Evolutionary conservation across 2,329 filamentous ascomycete species (phyloP).

Genomic region (Seiridium unicorne): DNA sequence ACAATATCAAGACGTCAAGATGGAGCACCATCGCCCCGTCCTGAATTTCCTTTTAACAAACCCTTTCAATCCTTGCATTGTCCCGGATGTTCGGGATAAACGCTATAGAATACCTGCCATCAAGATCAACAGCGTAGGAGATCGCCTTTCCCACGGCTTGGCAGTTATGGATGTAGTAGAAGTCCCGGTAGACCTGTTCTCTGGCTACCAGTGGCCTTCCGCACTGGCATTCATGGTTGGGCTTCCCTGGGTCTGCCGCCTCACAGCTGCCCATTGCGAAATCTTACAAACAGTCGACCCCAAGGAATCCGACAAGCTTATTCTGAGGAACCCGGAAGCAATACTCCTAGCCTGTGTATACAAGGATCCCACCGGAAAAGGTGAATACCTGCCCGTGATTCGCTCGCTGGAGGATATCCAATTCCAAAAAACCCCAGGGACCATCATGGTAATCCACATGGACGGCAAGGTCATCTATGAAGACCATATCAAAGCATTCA

Average conservation of each 20-base stretch:
- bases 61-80: neutral
- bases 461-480: neutral
- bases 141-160: too few relatives aligned
- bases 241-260: neutral
- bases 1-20: neutral
- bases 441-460: neutral
- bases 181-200: too few relatives aligned
- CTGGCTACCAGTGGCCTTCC: neutral
- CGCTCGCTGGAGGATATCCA: neutral
- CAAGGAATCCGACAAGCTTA: neutral
- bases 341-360: neutral
- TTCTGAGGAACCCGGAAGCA: neutral
- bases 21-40: neutral
- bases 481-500: neutral
- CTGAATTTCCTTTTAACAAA: neutral
- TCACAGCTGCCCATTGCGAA: neutral
- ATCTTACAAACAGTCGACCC: neutral
- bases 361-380: neutral
- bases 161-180: too few relatives aligned
- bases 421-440: neutral
- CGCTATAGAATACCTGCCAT: neutral
- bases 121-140: neutral
- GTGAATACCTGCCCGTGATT: neutral
- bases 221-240: neutral
- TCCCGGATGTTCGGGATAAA: neutral